Evolutionary conservation across 1,284 basidiomycete genomes (phyloP).

Genomic region (Gymnopus androsaceus): DNA sequence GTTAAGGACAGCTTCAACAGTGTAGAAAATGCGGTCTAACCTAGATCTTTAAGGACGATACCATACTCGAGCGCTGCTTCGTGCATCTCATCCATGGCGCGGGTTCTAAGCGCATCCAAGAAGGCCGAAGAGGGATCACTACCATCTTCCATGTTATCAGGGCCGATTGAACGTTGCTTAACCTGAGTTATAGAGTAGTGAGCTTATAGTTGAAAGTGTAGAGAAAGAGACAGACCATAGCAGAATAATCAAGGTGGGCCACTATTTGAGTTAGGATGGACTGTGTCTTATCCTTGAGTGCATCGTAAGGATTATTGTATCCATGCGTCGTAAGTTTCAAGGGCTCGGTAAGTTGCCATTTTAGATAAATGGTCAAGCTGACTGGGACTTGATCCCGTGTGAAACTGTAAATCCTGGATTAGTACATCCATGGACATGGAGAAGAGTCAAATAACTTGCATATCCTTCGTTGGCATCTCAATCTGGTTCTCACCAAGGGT

Average conservation of each 20-base stretch:
- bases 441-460: slow-evolving; percentile 46
- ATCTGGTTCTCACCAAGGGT: slow-evolving; percentile 80
- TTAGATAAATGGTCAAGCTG: slow-evolving; percentile 77
- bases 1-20: neutral
- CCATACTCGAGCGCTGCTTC: slow-evolving; percentile 78
- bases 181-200: slow-evolving; percentile 41
- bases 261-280: slow-evolving; percentile 83
- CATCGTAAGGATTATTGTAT: slow-evolving; percentile 80
- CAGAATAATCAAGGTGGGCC: slow-evolving; percentile 58
- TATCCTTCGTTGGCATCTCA: slow-evolving; percentile 83
- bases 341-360: slow-evolving; percentile 79
- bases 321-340: slow-evolving; percentile 79
- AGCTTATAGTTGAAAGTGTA: neutral
- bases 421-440: neutral
- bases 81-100: slow-evolving; percentile 83
- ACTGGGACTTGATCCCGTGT: slow-evolving; percentile 84
- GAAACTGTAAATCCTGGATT: slow-evolving; percentile 46
- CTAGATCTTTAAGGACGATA: slow-evolving; percentile 75
- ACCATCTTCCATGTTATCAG: slow-evolving; percentile 70
- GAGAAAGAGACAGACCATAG: slow-evolving; percentile 27
- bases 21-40: slow-evolving; percentile 34
- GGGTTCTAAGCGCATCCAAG: slow-evolving; percentile 74
- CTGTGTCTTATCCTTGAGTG: slow-evolving; percentile 78
- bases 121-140: slow-evolving; percentile 72
- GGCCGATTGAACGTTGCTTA: slow-evolving; percentile 75